phyloP scores from a whole-genome alignment of 495 filamentous ascomycete species.

The Cudoniella acicularis region DNA sequence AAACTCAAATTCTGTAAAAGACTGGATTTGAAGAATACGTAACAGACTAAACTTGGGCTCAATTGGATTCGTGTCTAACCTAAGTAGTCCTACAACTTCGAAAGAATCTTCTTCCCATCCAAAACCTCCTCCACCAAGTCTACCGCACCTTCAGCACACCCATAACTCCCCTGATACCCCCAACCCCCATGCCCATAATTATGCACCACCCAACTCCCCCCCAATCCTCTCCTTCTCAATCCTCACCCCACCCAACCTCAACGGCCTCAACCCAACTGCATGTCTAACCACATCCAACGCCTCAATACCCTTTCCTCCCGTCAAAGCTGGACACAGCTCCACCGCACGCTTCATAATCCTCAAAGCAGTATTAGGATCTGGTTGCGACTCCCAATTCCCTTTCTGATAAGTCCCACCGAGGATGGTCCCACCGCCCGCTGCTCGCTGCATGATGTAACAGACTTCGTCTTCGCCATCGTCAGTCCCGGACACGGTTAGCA shows the following conservation, averaged over 20 bases:
- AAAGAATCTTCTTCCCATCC: constrained; percentile 20
- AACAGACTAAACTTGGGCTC: too few relatives aligned
- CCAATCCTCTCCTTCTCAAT: constrained; percentile 77
- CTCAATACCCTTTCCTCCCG: constrained; percentile 72
- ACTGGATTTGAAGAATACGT: too few relatives aligned
- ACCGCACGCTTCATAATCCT: constrained; percentile 88
- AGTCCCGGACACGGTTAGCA: constrained; percentile 66
- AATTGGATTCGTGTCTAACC: too few relatives aligned
- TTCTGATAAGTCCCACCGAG: constrained; percentile 86
- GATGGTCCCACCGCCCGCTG: constrained; percentile 71
- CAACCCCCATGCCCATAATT: constrained; percentile 97
- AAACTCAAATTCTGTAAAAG: too few relatives aligned
- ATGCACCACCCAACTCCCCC: constrained; percentile 76
- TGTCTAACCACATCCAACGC: constrained; percentile 83
- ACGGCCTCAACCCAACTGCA: constrained; percentile 80
- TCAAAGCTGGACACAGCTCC: constrained; percentile 66
- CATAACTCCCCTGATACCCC: constrained; percentile 86
- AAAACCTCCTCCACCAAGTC: constrained; percentile 66
- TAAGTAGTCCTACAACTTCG: constrained; percentile 18
- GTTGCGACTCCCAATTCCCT: constrained; percentile 75
- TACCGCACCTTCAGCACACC: constrained; percentile 68
- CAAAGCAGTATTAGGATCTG: constrained; percentile 75
- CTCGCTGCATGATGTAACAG: constrained; percentile 90
- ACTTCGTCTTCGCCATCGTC: constrained; percentile 79
- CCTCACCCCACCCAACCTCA: constrained; percentile 69